Evolutionary conservation across 2,329 filamentous ascomycete species (phyloP).

Genomic region (Helotiales sp.): DNA sequence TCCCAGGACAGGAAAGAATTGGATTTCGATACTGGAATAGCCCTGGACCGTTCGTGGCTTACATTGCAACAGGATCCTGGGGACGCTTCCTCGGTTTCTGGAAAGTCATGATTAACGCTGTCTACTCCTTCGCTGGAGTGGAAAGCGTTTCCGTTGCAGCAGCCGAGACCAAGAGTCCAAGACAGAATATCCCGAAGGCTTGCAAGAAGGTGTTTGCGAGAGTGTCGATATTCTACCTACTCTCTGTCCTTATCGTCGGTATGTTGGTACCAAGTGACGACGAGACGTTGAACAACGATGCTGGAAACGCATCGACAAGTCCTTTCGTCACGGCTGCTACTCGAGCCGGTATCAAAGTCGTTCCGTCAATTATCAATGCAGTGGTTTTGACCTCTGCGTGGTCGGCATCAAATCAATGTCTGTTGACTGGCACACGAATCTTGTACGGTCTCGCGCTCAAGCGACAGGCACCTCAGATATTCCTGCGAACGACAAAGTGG

Average conservation of each 20-base stretch:
- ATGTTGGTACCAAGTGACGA: slow-evolving; percentile 63
- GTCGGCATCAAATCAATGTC: slow-evolving; percentile 70
- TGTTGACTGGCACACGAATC: slow-evolving; percentile 63
- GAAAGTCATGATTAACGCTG: slow-evolving; percentile 52
- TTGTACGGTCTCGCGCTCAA: slow-evolving; percentile 62
- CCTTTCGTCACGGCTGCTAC: slow-evolving; percentile 76
- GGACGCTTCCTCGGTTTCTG: slow-evolving; percentile 61
- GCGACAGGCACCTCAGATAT: slow-evolving; percentile 58
- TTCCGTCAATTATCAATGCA: slow-evolving; percentile 77
- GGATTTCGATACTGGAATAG: slow-evolving; percentile 58
- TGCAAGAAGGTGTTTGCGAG: slow-evolving; percentile 56
- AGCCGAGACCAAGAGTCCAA: slow-evolving; percentile 59
- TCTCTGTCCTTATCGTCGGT: slow-evolving; percentile 51
- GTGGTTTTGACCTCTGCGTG: slow-evolving; percentile 75
- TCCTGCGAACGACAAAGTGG: slow-evolving; percentile 58
- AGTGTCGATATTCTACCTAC: slow-evolving; percentile 60
- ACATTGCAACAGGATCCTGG: slow-evolving; percentile 60
- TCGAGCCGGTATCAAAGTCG: slow-evolving; percentile 67
- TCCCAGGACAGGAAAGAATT: slow-evolving; percentile 57
- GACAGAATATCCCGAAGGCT: slow-evolving; percentile 58
- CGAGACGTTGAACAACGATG: slow-evolving; percentile 50
- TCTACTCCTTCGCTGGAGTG: slow-evolving; percentile 54
- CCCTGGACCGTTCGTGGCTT: slow-evolving; percentile 70
- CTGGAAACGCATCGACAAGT: slow-evolving; percentile 53
- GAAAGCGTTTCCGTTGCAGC: slow-evolving; percentile 54